Percentiles rank a stretch among this genome's conserved stretches.
These are phyloP conservation scores for Fistulinella prunicolor DNA, from an alignment of 768 basidiomycete species.

Conservation along the genomic window DNA sequence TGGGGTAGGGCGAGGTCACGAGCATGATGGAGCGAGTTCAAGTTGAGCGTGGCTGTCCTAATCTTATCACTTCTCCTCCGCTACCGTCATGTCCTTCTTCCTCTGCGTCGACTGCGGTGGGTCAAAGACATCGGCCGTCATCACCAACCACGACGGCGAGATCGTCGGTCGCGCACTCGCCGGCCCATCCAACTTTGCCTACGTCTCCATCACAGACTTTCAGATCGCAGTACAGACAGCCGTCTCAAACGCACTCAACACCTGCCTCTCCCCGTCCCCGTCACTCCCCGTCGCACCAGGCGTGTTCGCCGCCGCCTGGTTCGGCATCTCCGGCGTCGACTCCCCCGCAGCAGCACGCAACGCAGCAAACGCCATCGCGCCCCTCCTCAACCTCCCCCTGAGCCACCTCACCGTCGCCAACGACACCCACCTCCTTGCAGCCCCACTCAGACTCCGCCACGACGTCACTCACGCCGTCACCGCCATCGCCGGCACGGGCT, in stretches of 20 bases:
- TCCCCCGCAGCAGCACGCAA: conserved; percentile 58
- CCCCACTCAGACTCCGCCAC: conserved; percentile 62
- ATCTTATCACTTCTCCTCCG: no score
- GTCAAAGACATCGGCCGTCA: conserved; percentile 79
- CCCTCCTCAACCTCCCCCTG: conserved; percentile 54
- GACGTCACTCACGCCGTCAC: conserved; percentile 64
- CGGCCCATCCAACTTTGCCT: conserved; percentile 85
- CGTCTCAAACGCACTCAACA: conserved; percentile 52
- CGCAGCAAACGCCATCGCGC: conserved; percentile 52
- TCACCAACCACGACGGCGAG: conserved; percentile 54
- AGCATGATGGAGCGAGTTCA: conserved; percentile 18
- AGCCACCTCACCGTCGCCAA: conserved; percentile 67
- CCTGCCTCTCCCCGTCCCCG: conserved; percentile 38
- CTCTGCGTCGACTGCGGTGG: conserved; percentile 89
- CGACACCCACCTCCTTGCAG: conserved; percentile 82
- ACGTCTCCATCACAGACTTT: conserved; percentile 66
- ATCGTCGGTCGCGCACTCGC: conserved; percentile 66
- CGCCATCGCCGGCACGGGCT: conserved; percentile 81
- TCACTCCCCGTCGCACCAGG: conserved; percentile 38
- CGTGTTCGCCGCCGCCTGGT: conserved; percentile 69
- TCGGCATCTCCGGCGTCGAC: conserved; percentile 82
- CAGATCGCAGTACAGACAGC: conserved; percentile 49
- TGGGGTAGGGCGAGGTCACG: conserved; percentile 20
- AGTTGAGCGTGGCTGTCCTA: no score
- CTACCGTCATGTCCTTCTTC: conserved; percentile 64